Evolutionary conservation across 176 grass and related monocot genomes (phyloP), one percentile per base, ranked within the genome.

Genomic region (Oryza punctata): DNA sequence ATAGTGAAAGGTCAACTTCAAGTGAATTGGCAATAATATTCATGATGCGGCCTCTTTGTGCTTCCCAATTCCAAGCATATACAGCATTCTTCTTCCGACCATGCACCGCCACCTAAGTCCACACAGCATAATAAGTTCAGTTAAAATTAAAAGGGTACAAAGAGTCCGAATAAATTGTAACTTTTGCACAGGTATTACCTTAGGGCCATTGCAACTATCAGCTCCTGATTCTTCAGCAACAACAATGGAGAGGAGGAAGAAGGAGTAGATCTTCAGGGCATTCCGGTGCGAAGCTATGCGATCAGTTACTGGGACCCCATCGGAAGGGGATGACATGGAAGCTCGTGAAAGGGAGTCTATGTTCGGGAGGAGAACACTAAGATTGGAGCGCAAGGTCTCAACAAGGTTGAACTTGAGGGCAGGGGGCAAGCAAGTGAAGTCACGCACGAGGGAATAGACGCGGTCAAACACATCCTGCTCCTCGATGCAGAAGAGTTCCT

Each of bases 31-130:
- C 93, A 50, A 98, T 80, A 74, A 98, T 75, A 98, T 85, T 93
- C 63, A 92, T 73, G 72, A 98, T 98, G 59, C 92, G 87, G 57
- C 91, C 85, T 82, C 96, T 98, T 81, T 95, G 96, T 12, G 89
- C 80, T 73, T 95, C 93, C 96, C 96, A 98, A 74, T 94, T 95
- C 96, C 96, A 98, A 59, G 93, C 27, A 85, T 93, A 95, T 23
- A 86, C 73, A 80, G 65, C 77, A 85, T 90, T 95, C 75, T 92
- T 95, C 93, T 95, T 98, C 85, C 93, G 79, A 72, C 90, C 88
- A 76, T 88, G 92, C 0, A 63, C 15, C 35, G 84, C 72, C 32
- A 85, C 95, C 95, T 98, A 85, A 77, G 76, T 30, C 46, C 7
- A 63, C 68, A 86, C 68, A 12, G 66, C 25, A 70, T 75, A 76